Base-by-base conservation (phyloP, 495 filamentous ascomycete species). In the Barbatosphaeria neglecta region DNA sequence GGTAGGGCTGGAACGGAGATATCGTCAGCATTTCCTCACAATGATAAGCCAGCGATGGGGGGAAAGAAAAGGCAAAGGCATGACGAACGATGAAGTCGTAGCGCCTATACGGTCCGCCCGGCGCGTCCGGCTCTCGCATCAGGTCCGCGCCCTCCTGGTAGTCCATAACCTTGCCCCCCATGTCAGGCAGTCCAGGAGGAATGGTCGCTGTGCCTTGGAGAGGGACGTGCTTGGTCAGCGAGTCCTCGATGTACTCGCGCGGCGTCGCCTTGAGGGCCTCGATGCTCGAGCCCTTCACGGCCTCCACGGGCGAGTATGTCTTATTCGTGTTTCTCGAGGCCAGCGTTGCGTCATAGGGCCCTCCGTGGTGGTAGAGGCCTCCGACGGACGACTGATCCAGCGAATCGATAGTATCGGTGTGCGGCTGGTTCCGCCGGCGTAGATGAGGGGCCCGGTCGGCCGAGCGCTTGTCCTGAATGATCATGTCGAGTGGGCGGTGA, bases 71-170 rank as follows among this genome's bases (percentile, higher is more conserved):
- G 33, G 23, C 16, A 37, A 16, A 25, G 31, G 8, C 25, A 19
- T 17, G 13, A 73, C 82, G 55, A 72, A 90, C 84, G 22, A 83
- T 55, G 31, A 75, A 75, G 10, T 75, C 70, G 72, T 79, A 92
- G 40, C 82, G 64, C 57, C 74, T 82, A 51, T 87, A 87, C 0
- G 73, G 57, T 1, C 77, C 80, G 16, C 80, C 81, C 0, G 60
- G 59, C 2, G 75, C 76, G 43, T 75, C 72, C 0, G 52, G 47
- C 48, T 93, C 88, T 16, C 80, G 72, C 81, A 86, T 87, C 66
- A 95, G 67, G 49, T 96, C 85, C 0, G 80, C 70, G 3, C 90
- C 92, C 57, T 98, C 92, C 53, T 88, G 69, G 55, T 98, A 98
- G 0, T 81, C 47, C 64, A 94, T 85, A 0, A 72, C 66, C 25